Evolutionary conservation across 1,139 yeast species (phyloP).

Genomic region (Sugiyamaella paludigena): DNA sequence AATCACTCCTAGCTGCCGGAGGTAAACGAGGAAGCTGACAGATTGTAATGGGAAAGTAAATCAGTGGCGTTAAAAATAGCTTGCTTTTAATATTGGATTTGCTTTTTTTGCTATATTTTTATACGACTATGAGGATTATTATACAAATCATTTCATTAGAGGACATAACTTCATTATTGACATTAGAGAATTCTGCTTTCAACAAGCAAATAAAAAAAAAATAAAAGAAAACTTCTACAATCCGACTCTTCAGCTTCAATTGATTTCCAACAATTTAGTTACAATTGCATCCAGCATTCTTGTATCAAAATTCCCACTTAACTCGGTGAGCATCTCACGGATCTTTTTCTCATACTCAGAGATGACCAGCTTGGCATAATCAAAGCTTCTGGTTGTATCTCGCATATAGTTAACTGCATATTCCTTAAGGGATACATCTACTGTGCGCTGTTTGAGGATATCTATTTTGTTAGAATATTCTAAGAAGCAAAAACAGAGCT

Average conservation of each 20-base stretch:
- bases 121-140: no score
- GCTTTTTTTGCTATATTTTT: no score
- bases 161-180: no score
- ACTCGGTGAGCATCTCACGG: conserved; percentile 20
- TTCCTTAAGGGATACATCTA: conserved; percentile 44
- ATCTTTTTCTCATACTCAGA: conserved; percentile 23
- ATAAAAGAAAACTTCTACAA: background rate
- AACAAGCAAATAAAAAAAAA: background rate
- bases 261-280: background rate
- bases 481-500: background rate
- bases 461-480: conserved; percentile 18
- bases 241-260: no score
- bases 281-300: conserved; percentile 11
- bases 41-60: no score
- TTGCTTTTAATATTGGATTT: no score
- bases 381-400: conserved; percentile 44
- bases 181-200: no score
- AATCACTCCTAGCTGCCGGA: no score
- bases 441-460: conserved; percentile 43
- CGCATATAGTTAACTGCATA: conserved; percentile 50
- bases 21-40: no score
- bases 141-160: no score
- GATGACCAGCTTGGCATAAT: conserved; percentile 34
- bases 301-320: conserved; percentile 16
- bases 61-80: no score